Evolutionary conservation across 2,329 filamentous ascomycete genomes (phyloP), one percentile per base, ranked within the genome.

Genomic region (Paecilomyces variotii): DNA sequence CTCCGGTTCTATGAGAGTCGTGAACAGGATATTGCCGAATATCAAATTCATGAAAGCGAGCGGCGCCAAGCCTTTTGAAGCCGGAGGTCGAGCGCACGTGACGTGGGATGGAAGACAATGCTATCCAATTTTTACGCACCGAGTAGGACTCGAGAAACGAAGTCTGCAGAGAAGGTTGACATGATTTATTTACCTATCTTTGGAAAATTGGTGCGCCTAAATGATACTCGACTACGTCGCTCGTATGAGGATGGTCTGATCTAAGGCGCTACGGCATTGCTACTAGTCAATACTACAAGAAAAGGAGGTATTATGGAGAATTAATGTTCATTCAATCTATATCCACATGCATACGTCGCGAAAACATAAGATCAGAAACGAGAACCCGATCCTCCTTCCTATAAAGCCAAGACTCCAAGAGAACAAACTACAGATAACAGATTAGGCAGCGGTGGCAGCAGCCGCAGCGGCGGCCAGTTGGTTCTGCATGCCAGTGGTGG

Each of bases 401-500:
- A 52, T 26, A 10, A 27, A 28, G 19, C 50, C 50, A 24, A 27
- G 24, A 52, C 50, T 52, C 50, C 50, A 26, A 28, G 24, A 52
- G 25, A 52, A 52, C 25, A 26, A 26, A 52, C 27, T 25, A 24
- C 24, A 12, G 27, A 50, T n/a, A 28, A 28, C 50, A 52, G 12
- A 52, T 24, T 52, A 52, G 25, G 56, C 53, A 34, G 63, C 60
- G 50, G 61, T 61, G 39, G 59, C 62, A 24, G 64, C 70, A 51
- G 70, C 69, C 10, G 70, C 62, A 49, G 70, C 67, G 12, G 70
- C 69, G 51, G 70, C 68, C 49, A 68, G 65, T 60, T 76, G 68
- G 63, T 76, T 78, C 67, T 76, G 73, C 68, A 77, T 76, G 53
- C 76, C 85, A 60, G 87, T 78, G 55, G 85, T 83, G 27, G 87